Evolutionary conservation across 2,329 filamentous ascomycete species (phyloP).

Genomic region (Didymellaceae sp.): DNA sequence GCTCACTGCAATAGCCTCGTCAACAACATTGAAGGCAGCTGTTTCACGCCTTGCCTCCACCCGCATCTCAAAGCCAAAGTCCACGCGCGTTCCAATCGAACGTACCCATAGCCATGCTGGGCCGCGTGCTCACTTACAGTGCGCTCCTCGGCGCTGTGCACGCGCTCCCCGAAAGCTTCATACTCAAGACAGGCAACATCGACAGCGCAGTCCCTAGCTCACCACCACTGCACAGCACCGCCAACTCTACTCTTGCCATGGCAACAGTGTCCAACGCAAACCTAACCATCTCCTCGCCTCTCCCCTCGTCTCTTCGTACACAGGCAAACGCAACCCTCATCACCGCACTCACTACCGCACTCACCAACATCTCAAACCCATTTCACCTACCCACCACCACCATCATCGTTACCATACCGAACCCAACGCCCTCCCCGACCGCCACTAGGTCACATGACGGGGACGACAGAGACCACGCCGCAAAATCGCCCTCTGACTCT

Average conservation of each 20-base stretch:
- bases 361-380: background rate
- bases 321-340: too few relatives aligned
- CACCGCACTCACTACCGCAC: too few relatives aligned
- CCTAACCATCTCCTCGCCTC: background rate
- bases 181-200: conserved; percentile 4
- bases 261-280: background rate
- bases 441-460: background rate
- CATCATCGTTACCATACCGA: conserved; percentile 1
- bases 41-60: background rate
- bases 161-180: conserved; percentile 4
- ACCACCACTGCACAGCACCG: background rate
- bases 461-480: background rate
- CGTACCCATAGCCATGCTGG: background rate
- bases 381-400: conserved; percentile 1
- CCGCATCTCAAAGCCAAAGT: background rate
- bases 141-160: background rate
- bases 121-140: background rate
- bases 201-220: background rate
- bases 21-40: background rate
- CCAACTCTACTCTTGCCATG: background rate
- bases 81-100: conserved; percentile 1
- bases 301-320: too few relatives aligned
- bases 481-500: background rate
- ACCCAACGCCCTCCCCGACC: background rate
- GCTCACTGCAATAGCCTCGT: background rate